Conservation (phyloP, 2,329 filamentous ascomycete genomes). For the Dactylonectria macrodidyma region DNA sequence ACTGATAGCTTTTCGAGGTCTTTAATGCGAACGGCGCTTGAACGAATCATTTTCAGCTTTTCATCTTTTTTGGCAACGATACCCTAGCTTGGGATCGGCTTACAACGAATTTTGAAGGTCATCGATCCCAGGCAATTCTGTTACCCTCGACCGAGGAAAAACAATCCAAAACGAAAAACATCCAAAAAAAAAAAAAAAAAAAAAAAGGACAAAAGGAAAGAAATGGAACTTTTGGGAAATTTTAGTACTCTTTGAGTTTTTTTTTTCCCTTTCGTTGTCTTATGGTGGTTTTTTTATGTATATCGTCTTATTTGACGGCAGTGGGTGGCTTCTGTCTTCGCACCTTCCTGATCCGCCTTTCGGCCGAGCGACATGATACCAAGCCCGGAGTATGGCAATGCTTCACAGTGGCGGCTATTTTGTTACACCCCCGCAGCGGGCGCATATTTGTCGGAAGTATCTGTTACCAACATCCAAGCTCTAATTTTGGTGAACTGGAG, state of each 20-base stretch:
- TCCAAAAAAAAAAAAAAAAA: no score
- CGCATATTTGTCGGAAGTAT: conserved; percentile 19
- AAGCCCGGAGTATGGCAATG: conserved; percentile 16
- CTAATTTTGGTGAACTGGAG: not conserved
- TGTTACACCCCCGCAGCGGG: not conserved
- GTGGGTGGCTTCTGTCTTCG: conserved; percentile 25
- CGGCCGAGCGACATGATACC: conserved; percentile 22
- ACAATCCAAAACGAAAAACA: no score
- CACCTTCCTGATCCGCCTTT: conserved; percentile 17
- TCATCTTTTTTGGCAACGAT: not conserved
- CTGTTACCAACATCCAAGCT: conserved; percentile 6
- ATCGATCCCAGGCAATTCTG: not conserved
- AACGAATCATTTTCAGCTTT: conserved; percentile 10
- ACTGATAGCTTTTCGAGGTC: conserved; percentile 26
- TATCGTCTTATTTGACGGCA: conserved; percentile 3
- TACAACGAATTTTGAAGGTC: not conserved
- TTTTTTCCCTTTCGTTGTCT: conserved; percentile 10
- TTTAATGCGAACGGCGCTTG: conserved; percentile 5
- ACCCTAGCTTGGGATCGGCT: not conserved
- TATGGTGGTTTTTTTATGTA: conserved; percentile 14
- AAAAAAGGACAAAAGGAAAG: not conserved
- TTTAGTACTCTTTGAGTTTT: conserved; percentile 4
- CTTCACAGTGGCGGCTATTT: conserved; percentile 16
- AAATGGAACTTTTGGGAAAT: not conserved
- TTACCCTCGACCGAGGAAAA: no score